Evolutionary conservation across 106 monocot genomes (phyloP), one percentile per base, ranked within the genome.

Genomic region (Dendrobium catenatum): DNA sequence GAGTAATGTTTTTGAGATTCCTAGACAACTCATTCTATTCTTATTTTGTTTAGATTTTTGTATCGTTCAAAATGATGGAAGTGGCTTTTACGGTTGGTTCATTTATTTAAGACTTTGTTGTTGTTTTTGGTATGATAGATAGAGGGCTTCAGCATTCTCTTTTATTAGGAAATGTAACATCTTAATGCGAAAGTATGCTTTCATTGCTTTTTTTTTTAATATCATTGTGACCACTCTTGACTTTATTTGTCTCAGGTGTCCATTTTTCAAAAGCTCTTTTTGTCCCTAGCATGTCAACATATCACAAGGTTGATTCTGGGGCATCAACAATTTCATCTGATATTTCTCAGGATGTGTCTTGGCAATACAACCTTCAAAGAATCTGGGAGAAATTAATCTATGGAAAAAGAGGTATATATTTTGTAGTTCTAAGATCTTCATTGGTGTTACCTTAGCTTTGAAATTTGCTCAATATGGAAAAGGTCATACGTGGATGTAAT

Each of bases 261-360:
- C 78, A 86, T 74, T 97, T 97, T 75, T 89, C 87, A 4, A 92
- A 86, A 77, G 94, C 94, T 74, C 79, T 97, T 79, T 97, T 97
- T 81, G 96, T 90, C 64, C 96, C 90, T 44, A 81, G 77, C 85
- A 79, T 90, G 70, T 94, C 94, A 75, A 29, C 75, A 22, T 85
- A 87, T 83, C 79, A 88, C 70, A 86, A 54, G 78, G 86, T 93
- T 51, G 88, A 82, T 78, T 90, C 92, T 40, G 79, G 79, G 51
- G 19, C 87, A 79, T 85, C 90, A 68, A 59, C 73, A 44, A 68
- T 83, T n/a, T 41, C 88, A 72, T 78, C 74, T 43, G 87, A 88
- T 80, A 55, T 61, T 40, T 76, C 86, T 68, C 75, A 80, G 44
- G 88, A 97, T 88, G 33, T 86, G 15, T 88, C 92, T 37, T 97